Conservation (phyloP, 495 filamentous ascomycete species). For the Trichocladium uniseriatum region DNA sequence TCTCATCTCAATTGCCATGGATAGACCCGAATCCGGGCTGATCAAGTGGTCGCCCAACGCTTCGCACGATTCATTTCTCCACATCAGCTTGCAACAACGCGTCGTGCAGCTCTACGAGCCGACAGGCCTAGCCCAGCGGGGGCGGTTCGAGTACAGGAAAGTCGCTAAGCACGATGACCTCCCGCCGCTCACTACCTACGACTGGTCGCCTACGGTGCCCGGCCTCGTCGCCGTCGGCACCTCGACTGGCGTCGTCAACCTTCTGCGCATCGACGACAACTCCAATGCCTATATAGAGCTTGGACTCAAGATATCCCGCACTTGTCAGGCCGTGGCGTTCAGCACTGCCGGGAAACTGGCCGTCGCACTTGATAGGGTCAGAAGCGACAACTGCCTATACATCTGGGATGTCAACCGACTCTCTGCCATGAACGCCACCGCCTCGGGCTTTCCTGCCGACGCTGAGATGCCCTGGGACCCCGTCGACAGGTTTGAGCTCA, state of each 20-base stretch:
- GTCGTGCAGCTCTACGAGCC: constrained; percentile 72
- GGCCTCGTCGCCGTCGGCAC: constrained; percentile 79
- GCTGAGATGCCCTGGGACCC: constrained; percentile 46
- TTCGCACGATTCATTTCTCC: constrained; percentile 56
- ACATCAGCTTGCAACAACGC: constrained; percentile 73
- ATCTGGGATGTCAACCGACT: constrained; percentile 82
- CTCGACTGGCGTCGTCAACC: constrained; percentile 70
- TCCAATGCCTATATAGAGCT: constrained; percentile 59
- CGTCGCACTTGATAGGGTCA: constrained; percentile 79
- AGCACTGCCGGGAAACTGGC: constrained; percentile 70
- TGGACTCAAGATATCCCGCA: constrained; percentile 72
- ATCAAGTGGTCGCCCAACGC: constrained; percentile 88
- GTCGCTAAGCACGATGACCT: constrained; percentile 68
- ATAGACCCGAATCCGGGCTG: constrained; percentile 44
- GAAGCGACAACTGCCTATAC: constrained; percentile 87
- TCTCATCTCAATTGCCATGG: constrained; percentile 27
- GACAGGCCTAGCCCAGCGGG: constrained; percentile 45
- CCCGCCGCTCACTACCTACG: constrained; percentile 81
- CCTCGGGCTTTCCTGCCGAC: constrained; percentile 30
- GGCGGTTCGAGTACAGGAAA: constrained; percentile 54
- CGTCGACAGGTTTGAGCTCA: constrained; percentile 62
- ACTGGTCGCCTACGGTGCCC: constrained; percentile 70
- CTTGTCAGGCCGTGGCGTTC: constrained; percentile 88
- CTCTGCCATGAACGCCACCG: constrained; percentile 34
- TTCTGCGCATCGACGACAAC: constrained; percentile 64